Evolutionary conservation across 192 early-diverging fungal genomes (phyloP).

Genomic region (Entomortierella beljakovae): DNA sequence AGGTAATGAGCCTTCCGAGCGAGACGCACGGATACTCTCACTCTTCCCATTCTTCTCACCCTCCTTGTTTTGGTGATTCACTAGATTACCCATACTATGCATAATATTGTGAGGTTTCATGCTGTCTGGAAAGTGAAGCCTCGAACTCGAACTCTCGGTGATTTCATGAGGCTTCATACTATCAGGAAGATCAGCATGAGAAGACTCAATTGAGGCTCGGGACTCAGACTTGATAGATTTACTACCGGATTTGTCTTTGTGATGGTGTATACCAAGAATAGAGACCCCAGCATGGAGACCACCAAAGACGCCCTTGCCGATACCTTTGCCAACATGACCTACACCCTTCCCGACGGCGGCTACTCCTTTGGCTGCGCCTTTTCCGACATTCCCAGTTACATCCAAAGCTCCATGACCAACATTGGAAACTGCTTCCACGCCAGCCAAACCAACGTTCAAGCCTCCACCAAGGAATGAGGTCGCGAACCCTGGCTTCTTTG

Average conservation of each 20-base stretch:
- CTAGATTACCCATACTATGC: neutral
- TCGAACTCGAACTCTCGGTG: neutral
- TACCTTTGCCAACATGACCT: constrained; percentile 52
- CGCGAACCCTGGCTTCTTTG: constrained; percentile 52
- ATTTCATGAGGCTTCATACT: constrained; percentile 10
- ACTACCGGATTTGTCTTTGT: neutral
- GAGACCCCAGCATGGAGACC: constrained; percentile 39
- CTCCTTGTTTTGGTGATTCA: neutral
- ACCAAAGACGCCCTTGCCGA: constrained; percentile 52
- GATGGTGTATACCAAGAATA: constrained; percentile 28
- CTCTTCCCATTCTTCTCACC: neutral
- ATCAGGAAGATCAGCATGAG: constrained; percentile 33
- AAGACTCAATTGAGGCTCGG: constrained; percentile 42
- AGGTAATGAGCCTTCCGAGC: constrained; percentile 22
- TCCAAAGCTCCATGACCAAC: constrained; percentile 41
- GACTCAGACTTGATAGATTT: constrained; percentile 22
- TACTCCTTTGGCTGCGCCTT: constrained; percentile 42
- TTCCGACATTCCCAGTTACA: constrained; percentile 28
- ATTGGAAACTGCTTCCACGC: constrained; percentile 32
- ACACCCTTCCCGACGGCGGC: constrained; percentile 47
- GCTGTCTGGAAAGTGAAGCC: neutral
- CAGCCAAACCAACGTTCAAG: constrained; percentile 62
- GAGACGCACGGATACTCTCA: constrained; percentile 12
- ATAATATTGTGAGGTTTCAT: neutral
- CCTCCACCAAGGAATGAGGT: constrained; percentile 70